phyloP scores from a whole-genome alignment of 768 basidiomycete species.

The Naganishia kalamii region DNA sequence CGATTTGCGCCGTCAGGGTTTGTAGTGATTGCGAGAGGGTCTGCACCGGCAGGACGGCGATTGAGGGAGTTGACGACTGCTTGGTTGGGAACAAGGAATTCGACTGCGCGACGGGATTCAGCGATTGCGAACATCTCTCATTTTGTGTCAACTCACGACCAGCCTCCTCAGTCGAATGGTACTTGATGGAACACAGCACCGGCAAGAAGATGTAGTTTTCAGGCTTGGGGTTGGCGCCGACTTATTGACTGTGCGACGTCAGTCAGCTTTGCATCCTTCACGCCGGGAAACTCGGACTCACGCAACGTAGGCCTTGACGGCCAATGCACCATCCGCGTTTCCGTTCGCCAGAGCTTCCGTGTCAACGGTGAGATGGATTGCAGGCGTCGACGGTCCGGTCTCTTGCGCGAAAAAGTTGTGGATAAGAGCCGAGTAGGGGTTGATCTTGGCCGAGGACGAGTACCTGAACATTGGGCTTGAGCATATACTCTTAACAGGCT shows the following conservation, averaged over 20 bases:
- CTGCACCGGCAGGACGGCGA: slow-evolving; percentile 60
- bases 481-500: background rate
- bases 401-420: slow-evolving; percentile 97
- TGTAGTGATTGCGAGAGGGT: slow-evolving; percentile 68
- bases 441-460: slow-evolving; percentile 81
- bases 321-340: slow-evolving; percentile 51
- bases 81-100: slow-evolving; percentile 54
- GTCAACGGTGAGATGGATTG: slow-evolving; percentile 84
- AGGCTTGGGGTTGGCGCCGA: slow-evolving; percentile 79
- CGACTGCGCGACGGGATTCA: slow-evolving; percentile 53
- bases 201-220: slow-evolving; percentile 95
- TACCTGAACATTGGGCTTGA: slow-evolving; percentile 70
- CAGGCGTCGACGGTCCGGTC: slow-evolving; percentile 63
- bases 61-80: slow-evolving; percentile 30
- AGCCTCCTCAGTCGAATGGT: slow-evolving; percentile 74
- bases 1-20: slow-evolving; percentile 68
- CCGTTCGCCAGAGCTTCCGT: slow-evolving; percentile 61
- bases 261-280: background rate
- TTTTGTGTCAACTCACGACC: slow-evolving; percentile 58
- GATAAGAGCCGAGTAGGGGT: slow-evolving; percentile 91
- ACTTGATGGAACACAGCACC: slow-evolving; percentile 76
- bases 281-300: slow-evolving; percentile 44
- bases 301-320: slow-evolving; percentile 84
- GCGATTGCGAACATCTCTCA: slow-evolving; percentile 11
- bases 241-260: slow-evolving; percentile 54